Percentiles rank a stretch among this genome's conserved stretches.
phyloP scores from a whole-genome alignment of 106 monocot genomes.

The Dioscorea dumetorum region DNA sequence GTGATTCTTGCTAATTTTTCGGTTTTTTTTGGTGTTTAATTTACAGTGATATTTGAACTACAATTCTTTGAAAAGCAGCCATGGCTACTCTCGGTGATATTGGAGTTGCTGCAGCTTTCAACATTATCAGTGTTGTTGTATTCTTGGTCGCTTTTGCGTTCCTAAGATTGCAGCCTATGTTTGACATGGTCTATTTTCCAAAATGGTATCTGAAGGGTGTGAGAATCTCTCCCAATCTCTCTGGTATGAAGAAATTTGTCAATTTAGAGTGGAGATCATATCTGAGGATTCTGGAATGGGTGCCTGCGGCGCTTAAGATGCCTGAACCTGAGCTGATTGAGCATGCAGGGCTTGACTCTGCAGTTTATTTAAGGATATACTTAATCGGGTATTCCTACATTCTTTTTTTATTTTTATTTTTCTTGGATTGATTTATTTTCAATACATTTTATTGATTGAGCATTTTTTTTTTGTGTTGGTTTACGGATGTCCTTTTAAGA shows the following conservation, averaged over 20 bases:
- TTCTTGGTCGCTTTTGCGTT: slow-evolving; percentile 82
- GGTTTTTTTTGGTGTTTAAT: neutral
- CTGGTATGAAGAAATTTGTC: slow-evolving; percentile 56
- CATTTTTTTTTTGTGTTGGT: no score
- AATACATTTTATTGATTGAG: no score
- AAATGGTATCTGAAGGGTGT: slow-evolving; percentile 95
- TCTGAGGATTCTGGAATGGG: slow-evolving; percentile 76
- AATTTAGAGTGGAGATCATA: slow-evolving; percentile 83
- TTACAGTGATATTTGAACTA: slow-evolving; percentile 4
- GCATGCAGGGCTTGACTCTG: slow-evolving; percentile 96
- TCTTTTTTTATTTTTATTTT: slow-evolving; percentile 12
- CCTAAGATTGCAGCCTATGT: slow-evolving; percentile 78
- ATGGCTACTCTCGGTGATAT: slow-evolving; percentile 85
- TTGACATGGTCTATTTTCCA: slow-evolving; percentile 95
- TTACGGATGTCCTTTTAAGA: no score
- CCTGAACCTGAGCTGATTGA: slow-evolving; percentile 93
- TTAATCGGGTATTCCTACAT: slow-evolving; percentile 47
- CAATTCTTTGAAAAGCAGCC: neutral
- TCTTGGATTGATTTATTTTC: no score
- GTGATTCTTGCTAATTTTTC: neutral
- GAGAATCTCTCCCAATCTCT: slow-evolving; percentile 53
- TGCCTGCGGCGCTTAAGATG: slow-evolving; percentile 99
- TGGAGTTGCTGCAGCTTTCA: slow-evolving; percentile 74
- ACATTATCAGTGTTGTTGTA: slow-evolving; percentile 67
- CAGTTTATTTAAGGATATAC: slow-evolving; percentile 77